Base-by-base conservation (phyloP, 805 yeast genomes). In the Candida alai region DNA sequence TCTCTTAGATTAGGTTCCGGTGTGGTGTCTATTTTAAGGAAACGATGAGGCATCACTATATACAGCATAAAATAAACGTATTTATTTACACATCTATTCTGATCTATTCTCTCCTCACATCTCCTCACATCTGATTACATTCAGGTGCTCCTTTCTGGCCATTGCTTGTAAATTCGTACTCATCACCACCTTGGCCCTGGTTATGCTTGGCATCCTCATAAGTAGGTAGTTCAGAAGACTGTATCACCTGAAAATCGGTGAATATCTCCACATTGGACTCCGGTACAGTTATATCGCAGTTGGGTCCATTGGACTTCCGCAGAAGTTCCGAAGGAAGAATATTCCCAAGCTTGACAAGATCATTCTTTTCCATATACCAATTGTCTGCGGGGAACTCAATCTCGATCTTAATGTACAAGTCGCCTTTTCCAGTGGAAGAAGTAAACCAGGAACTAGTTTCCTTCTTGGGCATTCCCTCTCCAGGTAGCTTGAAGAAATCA, bases 401-500 rank as follows among this genome's bases (percentile, higher is more conserved):
- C 14, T 74, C 75, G n/a, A 85, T 56, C 34, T 69, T 74, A 12
- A 88, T 65, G 48, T 77, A 87, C 43, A 88, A 60, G 54, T 84
- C 84, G 17, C 96, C 96, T 28, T 62, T 62, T 34, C 45, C 49
- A 2, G 26, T 18, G 40, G 45, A 50, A 9, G 39, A 52, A 4
- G 56, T 41, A 35, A 60, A 62, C 65, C 69, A 61, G 2, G 44
- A 39, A n/a, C 43, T 31, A 28, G 37, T 37, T n/a, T 47, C 44
- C 38, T 62, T 59, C 4, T 73, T 49, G 1, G 96, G 96, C 94
- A 90, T 86, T 4, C 97, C 97, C 55, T 87, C 95, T 26, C 73
- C 73, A 24, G 68, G 57, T 9, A 89, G 62, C 39, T 77, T 68
- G 21, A 89, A 54, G 36, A 62, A 70, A 42, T 86, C 85, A 6